These are phyloP conservation scores for Asterochloris erici DNA, from an alignment of 139 green algal species.

Conservation along the genomic window DNA sequence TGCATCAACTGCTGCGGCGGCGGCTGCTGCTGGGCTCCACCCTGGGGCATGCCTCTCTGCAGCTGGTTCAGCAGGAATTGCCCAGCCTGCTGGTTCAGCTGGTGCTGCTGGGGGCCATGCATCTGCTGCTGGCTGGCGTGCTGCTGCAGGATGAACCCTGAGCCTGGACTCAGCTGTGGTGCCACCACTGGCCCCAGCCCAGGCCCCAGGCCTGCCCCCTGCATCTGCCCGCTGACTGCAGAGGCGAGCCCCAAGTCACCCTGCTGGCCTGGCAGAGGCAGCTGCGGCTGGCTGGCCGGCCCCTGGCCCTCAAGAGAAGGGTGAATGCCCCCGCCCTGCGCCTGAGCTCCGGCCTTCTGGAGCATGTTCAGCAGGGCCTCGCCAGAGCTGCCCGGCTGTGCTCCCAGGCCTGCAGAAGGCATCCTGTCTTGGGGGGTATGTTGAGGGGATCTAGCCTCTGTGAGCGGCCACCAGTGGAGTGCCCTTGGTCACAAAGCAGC, in stretches of 20 bases:
- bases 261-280: neutral
- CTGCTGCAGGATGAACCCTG: neutral
- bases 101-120: neutral
- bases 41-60: conserved; percentile 4
- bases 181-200: neutral
- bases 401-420: too few relatives aligned
- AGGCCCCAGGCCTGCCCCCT: neutral
- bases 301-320: too few relatives aligned
- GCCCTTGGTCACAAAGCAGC: too few relatives aligned
- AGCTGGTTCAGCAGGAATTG: conserved; percentile 6
- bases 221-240: neutral
- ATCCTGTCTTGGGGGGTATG: too few relatives aligned
- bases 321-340: too few relatives aligned
- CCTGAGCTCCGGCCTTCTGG: too few relatives aligned
- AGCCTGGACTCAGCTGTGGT: neutral
- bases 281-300: too few relatives aligned
- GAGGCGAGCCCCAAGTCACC: neutral
- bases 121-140: neutral
- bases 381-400: too few relatives aligned
- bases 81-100: neutral
- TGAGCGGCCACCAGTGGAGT: too few relatives aligned
- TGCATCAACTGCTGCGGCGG: neutral
- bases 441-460: too few relatives aligned
- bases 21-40: neutral
- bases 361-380: too few relatives aligned